Conservation (phyloP, 371 early-diverging fungal species). For the Phascolomyces articulosus region DNA sequence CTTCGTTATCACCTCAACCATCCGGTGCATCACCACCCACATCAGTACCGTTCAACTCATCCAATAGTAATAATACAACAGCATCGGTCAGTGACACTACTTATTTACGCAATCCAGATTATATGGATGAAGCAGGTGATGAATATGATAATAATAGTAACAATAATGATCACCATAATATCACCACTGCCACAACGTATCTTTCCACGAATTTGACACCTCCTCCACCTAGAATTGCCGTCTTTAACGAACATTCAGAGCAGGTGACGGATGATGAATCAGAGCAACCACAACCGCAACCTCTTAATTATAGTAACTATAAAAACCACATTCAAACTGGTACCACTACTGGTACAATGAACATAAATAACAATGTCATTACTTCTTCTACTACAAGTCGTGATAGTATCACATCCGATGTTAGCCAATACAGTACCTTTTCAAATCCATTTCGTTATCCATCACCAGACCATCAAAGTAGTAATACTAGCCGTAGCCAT, state of each 20-base stretch:
- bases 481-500: background rate
- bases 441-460: constrained; percentile 11
- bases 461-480: background rate
- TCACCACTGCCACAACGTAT: background rate
- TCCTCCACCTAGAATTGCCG: background rate
- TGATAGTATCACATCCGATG: constrained; percentile 12
- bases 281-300: background rate
- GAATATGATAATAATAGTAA: background rate
- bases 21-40: background rate
- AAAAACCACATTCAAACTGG: too few relatives aligned
- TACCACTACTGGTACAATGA: too few relatives aligned
- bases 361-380: too few relatives aligned
- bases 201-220: background rate
- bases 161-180: background rate
- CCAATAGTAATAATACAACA: background rate
- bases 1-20: background rate
- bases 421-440: constrained; percentile 18
- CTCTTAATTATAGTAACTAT: too few relatives aligned
- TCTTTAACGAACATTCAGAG: constrained; percentile 1
- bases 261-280: background rate
- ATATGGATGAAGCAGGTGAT: background rate
- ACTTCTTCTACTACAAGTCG: background rate
- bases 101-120: background rate
- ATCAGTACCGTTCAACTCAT: background rate
- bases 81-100: background rate